Evolutionary conservation across 2,329 filamentous ascomycete species (phyloP), one percentile per base, ranked within the genome.

Genomic region (Colletotrichum endophyticum): DNA sequence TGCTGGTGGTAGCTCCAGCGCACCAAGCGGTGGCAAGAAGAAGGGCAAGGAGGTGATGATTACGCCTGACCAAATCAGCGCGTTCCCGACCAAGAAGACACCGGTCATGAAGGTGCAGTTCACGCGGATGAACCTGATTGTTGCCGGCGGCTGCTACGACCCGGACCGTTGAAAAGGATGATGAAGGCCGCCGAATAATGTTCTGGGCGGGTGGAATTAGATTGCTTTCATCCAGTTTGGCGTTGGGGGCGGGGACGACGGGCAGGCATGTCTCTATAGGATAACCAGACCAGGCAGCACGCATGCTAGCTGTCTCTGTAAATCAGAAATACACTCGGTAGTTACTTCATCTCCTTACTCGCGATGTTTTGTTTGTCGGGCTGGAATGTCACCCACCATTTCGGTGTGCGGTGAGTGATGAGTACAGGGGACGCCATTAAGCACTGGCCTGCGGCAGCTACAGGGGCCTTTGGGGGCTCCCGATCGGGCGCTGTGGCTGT

Each of bases 31-130:
- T 27, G 78, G 84, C 5, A 93, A 93, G 89, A 98, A 98, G 87
- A 95, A 95, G 84, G 92, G 91, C 72, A 98, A 98, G 84, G 96
- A 98, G 81, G 95, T 96, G 6, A 95, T 95, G 81, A 94, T 98
- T 61, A 96, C 94, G 0, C 94, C 96, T 0, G 97, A 99, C 82
- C 97, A 99, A 86, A 98, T 99, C 86, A 95, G 93, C 78, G 96
- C 95, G 1, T 99, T 98, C 83, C 93, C 95, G 1, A 99, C 97
- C 6, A 99, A 99, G 91, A 98, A 98, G 87, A 96, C 94, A 19
- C 96, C 96, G 0, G 95, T 99, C 13, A 95, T 98, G 85, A 97
- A 96, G 86, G 96, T 98, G 70, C 92, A 94, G 81, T 98, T 98
- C 81, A 99, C 97, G 5, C 90, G 95, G 77, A 98, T 98, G 95